These are phyloP conservation scores for Cytospora mali DNA, from an alignment of 2,329 filamentous ascomycete species.

Conservation along the genomic window DNA sequence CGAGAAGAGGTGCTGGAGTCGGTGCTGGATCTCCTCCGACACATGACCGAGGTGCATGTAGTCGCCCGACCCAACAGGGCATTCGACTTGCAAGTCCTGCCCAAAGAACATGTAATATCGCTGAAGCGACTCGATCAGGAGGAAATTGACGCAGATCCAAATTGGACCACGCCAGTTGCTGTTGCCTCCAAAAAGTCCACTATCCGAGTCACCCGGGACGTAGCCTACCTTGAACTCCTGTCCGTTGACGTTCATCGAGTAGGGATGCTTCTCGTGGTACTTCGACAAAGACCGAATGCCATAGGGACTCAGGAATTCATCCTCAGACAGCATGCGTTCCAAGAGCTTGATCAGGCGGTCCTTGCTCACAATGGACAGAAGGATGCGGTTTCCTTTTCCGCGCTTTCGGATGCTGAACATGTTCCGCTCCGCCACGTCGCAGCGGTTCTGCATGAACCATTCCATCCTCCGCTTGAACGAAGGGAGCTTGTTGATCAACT, in stretches of 20 bases:
- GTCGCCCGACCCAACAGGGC: slow-evolving; percentile 89
- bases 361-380: slow-evolving; percentile 89
- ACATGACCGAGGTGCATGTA: slow-evolving; percentile 96
- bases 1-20: slow-evolving; percentile 88
- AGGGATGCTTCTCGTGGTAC: slow-evolving; percentile 85
- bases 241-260: slow-evolving; percentile 93
- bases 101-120: slow-evolving; percentile 97
- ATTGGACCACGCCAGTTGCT: slow-evolving; percentile 97
- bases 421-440: slow-evolving; percentile 87
- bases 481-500: slow-evolving; percentile 88
- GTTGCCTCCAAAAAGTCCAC: slow-evolving; percentile 92
- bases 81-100: slow-evolving; percentile 84
- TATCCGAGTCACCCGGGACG: slow-evolving; percentile 94
- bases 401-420: slow-evolving; percentile 91
- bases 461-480: slow-evolving; percentile 90
- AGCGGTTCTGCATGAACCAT: slow-evolving; percentile 90
- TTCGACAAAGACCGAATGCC: slow-evolving; percentile 93
- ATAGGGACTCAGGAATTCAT: slow-evolving; percentile 88
- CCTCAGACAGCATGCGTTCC: slow-evolving; percentile 88
- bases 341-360: slow-evolving; percentile 89
- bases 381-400: slow-evolving; percentile 84
- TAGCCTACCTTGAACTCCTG: slow-evolving; percentile 88
- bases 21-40: slow-evolving; percentile 92
- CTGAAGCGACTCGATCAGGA: slow-evolving; percentile 91
- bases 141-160: slow-evolving; percentile 95